These are phyloP conservation scores for Lunularia cruciata DNA, from an alignment of 225 moss, liverwort and hornwort species.

Conservation along the genomic window DNA sequence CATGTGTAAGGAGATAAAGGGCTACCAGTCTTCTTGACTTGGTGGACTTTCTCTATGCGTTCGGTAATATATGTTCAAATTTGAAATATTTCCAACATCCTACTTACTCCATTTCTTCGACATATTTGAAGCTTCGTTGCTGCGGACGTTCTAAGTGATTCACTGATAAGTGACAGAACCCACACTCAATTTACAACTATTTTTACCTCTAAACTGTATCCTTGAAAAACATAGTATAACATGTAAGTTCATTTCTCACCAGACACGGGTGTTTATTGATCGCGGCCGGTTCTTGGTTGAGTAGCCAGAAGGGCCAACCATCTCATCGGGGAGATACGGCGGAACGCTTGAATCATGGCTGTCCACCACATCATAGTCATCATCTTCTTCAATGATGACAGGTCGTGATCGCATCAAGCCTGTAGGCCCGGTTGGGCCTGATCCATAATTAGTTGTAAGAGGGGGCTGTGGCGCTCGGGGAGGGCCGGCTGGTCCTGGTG, in stretches of 20 bases:
- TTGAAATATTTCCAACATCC: not conserved
- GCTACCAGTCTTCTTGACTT: slow-evolving; percentile 7
- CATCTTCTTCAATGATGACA: slow-evolving; percentile 23
- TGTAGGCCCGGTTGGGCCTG: slow-evolving; percentile 6
- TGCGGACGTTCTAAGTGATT: not conserved
- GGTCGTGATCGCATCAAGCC: slow-evolving; percentile 21
- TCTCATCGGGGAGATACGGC: slow-evolving; percentile 23
- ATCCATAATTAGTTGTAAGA: slow-evolving; percentile 3
- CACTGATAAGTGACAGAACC: slow-evolving; percentile 4
- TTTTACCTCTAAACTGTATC: not conserved
- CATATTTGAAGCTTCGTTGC: not conserved
- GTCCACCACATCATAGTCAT: slow-evolving; percentile 29
- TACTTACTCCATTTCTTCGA: not conserved
- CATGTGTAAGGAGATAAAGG: not conserved
- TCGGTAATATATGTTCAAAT: not conserved
- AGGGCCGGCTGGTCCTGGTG: slow-evolving; percentile 7
- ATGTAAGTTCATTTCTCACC: slow-evolving; percentile 15
- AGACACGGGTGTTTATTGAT: not conserved
- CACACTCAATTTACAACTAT: slow-evolving; percentile 9
- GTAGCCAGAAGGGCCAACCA: slow-evolving; percentile 15
- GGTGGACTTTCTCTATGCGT: slow-evolving; percentile 5
- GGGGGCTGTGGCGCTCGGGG: slow-evolving; percentile 3
- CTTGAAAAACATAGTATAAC: not conserved
- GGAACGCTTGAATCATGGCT: slow-evolving; percentile 21
- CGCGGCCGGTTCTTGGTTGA: slow-evolving; percentile 24